phyloP scores from a whole-genome alignment of 2,329 filamentous ascomycete genomes.

The Capronia epimyces region DNA sequence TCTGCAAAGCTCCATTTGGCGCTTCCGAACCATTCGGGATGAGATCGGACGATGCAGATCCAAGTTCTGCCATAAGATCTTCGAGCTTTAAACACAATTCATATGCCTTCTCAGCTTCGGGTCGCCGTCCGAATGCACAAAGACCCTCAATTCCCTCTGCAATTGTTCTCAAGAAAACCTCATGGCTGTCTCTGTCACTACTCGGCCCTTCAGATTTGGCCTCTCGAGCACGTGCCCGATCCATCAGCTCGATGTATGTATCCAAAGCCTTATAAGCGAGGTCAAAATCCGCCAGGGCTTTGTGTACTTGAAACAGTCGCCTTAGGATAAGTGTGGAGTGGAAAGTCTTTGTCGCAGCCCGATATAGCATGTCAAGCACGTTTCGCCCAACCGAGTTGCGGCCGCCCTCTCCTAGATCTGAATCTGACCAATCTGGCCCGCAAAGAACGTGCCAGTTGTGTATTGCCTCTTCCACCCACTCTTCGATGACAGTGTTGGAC shows the following conservation, averaged over 20 bases:
- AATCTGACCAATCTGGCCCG: conserved; percentile 71
- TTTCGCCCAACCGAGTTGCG: conserved; percentile 68
- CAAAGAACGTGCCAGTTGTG: conserved; percentile 80
- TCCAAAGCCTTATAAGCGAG: conserved; percentile 85
- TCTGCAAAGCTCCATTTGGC: conserved; percentile 13
- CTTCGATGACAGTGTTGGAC: conserved; percentile 71
- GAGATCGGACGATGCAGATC: conserved; percentile 30
- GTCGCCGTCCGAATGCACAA: conserved; percentile 70
- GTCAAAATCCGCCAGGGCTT: conserved; percentile 84
- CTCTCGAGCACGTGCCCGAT: conserved; percentile 74
- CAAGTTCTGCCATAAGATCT: conserved; percentile 63
- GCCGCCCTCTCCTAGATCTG: conserved; percentile 75
- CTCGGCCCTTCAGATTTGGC: conserved; percentile 54
- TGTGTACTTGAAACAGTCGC: conserved; percentile 80
- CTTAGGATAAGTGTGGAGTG: conserved; percentile 87
- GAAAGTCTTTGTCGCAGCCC: conserved; percentile 85
- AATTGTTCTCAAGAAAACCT: conserved; percentile 68
- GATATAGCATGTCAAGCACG: conserved; percentile 80
- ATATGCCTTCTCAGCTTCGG: conserved; percentile 73
- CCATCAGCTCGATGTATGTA: conserved; percentile 84
- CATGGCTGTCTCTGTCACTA: conserved; percentile 73
- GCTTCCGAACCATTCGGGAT: conserved; percentile 17
- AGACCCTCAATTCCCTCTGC: conserved; percentile 74
- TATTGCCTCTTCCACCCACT: conserved; percentile 72
- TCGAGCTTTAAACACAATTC: conserved; percentile 66